Percentiles rank a stretch among this genome's conserved stretches.
phyloP scores from a whole-genome alignment of 352 stramenopile genomes.

The Phytophthora podocarpi region DNA sequence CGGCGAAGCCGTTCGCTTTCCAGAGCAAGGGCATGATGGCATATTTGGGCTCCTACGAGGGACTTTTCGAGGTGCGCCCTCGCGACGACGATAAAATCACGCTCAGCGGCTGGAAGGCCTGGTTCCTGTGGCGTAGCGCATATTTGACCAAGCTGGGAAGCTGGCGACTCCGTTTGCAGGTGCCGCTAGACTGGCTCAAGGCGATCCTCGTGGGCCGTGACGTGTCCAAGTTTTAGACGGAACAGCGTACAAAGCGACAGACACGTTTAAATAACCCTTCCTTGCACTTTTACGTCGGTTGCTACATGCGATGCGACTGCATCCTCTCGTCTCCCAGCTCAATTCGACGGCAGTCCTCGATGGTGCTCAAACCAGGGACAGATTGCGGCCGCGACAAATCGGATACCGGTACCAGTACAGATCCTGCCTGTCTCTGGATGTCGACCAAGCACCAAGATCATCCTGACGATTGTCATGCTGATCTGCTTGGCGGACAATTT shows the following conservation, averaged over 20 bases:
- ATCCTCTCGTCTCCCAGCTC: background rate
- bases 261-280: conserved; percentile 3
- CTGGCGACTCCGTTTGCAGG: conserved; percentile 92
- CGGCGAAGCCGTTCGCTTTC: conserved; percentile 70
- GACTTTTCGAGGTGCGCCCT: conserved; percentile 84
- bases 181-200: conserved; percentile 98
- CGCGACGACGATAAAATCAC: conserved; percentile 53
- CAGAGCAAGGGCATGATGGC: conserved; percentile 94
- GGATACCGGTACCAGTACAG: too few relatives aligned
- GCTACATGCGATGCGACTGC: conserved; percentile 2
- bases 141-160: conserved; percentile 97
- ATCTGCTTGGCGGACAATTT: background rate
- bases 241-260: background rate
- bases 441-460: background rate
- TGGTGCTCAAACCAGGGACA: too few relatives aligned
- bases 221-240: conserved; percentile 90
- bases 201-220: conserved; percentile 96
- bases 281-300: conserved; percentile 16
- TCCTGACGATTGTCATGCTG: background rate
- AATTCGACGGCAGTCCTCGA: background rate
- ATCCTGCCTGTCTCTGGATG: conserved; percentile 3
- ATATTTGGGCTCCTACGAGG: conserved; percentile 93
- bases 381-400: background rate
- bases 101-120: conserved; percentile 89
- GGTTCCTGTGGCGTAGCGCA: conserved; percentile 93